Conservation (phyloP, 306 rosid genomes). For the Mimosa pudica region DNA sequence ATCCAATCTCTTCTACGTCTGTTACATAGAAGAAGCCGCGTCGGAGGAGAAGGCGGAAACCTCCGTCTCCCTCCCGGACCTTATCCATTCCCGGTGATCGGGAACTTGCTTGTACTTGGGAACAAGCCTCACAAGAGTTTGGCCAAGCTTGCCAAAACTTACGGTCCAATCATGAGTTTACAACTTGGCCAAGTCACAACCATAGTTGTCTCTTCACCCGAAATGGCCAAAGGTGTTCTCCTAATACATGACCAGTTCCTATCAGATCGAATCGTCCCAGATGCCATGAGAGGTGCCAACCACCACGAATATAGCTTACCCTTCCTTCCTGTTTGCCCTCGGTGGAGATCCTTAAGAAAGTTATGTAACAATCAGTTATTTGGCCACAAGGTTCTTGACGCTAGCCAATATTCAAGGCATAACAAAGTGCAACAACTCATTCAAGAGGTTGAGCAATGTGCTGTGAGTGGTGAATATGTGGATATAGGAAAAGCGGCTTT, state of each 20-base stretch:
- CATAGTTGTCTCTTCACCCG: constrained; percentile 46
- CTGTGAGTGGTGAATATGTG: constrained; percentile 29
- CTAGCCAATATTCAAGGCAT: constrained; percentile 8
- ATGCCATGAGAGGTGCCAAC: constrained; percentile 24
- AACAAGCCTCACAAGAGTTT: constrained; percentile 56
- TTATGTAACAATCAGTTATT: constrained; percentile 41
- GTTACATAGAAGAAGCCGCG: not conserved
- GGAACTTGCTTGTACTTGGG: constrained; percentile 60
- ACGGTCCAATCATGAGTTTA: constrained; percentile 56
- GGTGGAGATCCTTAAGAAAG: constrained; percentile 51
- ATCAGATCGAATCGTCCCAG: constrained; percentile 42
- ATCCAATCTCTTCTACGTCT: constrained; percentile 12
- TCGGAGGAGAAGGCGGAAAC: not conserved
- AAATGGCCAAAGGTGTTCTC: constrained; percentile 47
- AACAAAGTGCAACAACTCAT: constrained; percentile 39
- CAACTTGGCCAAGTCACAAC: constrained; percentile 55
- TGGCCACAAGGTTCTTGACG: constrained; percentile 44
- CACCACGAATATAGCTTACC: constrained; percentile 38
- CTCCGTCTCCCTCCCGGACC: constrained; percentile 62
- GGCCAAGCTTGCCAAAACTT: constrained; percentile 36
- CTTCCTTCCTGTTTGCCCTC: constrained; percentile 38
- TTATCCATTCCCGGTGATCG: constrained; percentile 42
- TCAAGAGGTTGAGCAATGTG: not conserved
- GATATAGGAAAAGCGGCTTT: constrained; percentile 52
- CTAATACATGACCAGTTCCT: constrained; percentile 49